These are phyloP conservation scores for Chrysochromulina parva DNA, from an alignment of 78 protist species.

Conservation along the genomic window DNA sequence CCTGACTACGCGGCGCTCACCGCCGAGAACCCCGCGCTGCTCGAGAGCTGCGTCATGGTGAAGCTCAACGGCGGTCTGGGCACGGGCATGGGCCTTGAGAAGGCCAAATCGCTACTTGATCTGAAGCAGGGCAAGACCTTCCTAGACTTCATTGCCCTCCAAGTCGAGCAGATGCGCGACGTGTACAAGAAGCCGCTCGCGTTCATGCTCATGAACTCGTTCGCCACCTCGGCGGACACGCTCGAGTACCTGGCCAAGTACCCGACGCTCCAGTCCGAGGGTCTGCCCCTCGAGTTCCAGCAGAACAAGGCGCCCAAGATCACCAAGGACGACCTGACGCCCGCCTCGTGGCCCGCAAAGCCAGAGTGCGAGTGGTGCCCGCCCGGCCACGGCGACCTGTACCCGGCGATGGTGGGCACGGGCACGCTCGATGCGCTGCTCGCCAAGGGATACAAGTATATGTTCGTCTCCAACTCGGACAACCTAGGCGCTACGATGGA, in stretches of 20 bases:
- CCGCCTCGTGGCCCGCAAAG: neutral
- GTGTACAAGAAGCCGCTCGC: neutral
- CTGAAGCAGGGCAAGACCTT: conserved; percentile 85
- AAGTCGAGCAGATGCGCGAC: conserved; percentile 62
- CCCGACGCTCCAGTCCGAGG: neutral
- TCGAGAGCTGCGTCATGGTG: conserved; percentile 71
- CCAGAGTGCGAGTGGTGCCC: conserved; percentile 83
- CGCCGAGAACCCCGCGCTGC: conserved; percentile 23
- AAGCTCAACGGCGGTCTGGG: conserved; percentile 97
- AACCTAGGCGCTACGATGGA: conserved; percentile 98
- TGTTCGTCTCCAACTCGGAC: conserved; percentile 96
- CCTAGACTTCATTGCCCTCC: conserved; percentile 92
- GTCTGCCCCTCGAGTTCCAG: neutral
- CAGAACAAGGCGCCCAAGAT: conserved; percentile 11
- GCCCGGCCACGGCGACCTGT: conserved; percentile 93
- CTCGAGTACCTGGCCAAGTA: conserved; percentile 57
- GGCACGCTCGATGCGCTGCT: neutral
- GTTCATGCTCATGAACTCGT: conserved; percentile 96
- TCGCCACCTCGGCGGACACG: conserved; percentile 88
- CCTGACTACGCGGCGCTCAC: neutral
- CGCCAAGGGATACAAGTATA: conserved; percentile 41
- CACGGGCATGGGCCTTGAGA: conserved; percentile 98
- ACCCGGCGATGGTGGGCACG: neutral
- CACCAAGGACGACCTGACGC: neutral
- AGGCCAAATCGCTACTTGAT: conserved; percentile 90